These are phyloP conservation scores for Piromyces finnis DNA, from an alignment of 192 early-diverging fungal genomes.

Conservation along the genomic window DNA sequence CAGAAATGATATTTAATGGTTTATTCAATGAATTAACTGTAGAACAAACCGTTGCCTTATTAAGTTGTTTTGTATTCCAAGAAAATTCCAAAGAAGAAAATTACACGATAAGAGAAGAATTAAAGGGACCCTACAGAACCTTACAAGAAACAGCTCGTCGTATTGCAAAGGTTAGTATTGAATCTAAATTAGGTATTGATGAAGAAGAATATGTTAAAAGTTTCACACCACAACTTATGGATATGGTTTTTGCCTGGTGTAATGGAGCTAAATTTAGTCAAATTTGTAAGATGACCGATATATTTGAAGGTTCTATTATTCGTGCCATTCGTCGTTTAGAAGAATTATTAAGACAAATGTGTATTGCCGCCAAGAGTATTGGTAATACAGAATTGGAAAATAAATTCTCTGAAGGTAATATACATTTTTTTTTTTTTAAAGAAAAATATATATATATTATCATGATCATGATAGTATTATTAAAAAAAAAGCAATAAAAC, in stretches of 20 bases:
- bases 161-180: constrained; percentile 69
- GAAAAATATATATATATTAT: no score
- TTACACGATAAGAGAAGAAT: constrained; percentile 47
- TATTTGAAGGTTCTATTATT: constrained; percentile 89
- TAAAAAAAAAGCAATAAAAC: no score
- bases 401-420: constrained; percentile 78
- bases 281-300: constrained; percentile 85
- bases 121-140: constrained; percentile 48
- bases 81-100: constrained; percentile 43
- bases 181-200: constrained; percentile 71
- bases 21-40: constrained; percentile 83
- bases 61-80: constrained; percentile 82
- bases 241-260: constrained; percentile 83
- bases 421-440: no score
- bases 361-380: constrained; percentile 75
- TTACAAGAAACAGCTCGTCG: constrained; percentile 72
- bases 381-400: constrained; percentile 84
- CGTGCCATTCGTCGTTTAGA: constrained; percentile 75
- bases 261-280: constrained; percentile 81
- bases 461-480: no score
- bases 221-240: constrained; percentile 82
- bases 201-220: constrained; percentile 74
- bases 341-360: constrained; percentile 79
- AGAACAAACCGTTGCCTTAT: constrained; percentile 66
- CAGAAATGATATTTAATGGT: constrained; percentile 92